These are phyloP conservation scores for Maudiozyma turicensis DNA, from an alignment of 805 yeast genomes.

Conservation along the genomic window DNA sequence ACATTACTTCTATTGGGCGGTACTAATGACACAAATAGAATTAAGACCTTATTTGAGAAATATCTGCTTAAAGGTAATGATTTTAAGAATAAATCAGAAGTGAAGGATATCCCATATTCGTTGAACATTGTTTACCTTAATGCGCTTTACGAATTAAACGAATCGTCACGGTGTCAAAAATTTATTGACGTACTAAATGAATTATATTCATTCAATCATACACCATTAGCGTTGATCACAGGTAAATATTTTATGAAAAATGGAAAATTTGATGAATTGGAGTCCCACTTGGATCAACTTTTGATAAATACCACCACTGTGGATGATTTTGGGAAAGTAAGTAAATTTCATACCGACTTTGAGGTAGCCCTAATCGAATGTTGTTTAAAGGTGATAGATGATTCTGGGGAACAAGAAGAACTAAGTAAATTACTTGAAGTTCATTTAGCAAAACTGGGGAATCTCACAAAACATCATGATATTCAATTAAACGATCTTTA, in stretches of 20 bases:
- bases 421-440: background rate
- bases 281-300: conserved; percentile 34
- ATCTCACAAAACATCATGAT: conserved; percentile 46
- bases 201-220: conserved; percentile 52
- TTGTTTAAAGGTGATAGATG: conserved; percentile 33
- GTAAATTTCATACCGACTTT: conserved; percentile 52
- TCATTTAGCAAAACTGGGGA: conserved; percentile 40
- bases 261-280: conserved; percentile 28
- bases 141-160: conserved; percentile 6
- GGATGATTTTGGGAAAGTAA: conserved; percentile 50
- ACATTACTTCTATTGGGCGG: conserved; percentile 6
- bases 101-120: background rate
- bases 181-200: conserved; percentile 6
- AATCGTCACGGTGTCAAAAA: conserved; percentile 24
- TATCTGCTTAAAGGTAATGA: conserved; percentile 5
- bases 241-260: conserved; percentile 39
- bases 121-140: conserved; percentile 7
- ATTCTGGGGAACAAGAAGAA: too few relatives aligned
- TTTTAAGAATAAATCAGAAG: background rate
- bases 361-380: conserved; percentile 25
- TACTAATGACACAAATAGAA: conserved; percentile 13
- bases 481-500: conserved; percentile 57
- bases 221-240: conserved; percentile 37
- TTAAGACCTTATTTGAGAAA: conserved; percentile 9
- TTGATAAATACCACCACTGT: background rate